Evolutionary conservation across 2,329 filamentous ascomycete species (phyloP).

Genomic region (Blastomyces silverae): DNA sequence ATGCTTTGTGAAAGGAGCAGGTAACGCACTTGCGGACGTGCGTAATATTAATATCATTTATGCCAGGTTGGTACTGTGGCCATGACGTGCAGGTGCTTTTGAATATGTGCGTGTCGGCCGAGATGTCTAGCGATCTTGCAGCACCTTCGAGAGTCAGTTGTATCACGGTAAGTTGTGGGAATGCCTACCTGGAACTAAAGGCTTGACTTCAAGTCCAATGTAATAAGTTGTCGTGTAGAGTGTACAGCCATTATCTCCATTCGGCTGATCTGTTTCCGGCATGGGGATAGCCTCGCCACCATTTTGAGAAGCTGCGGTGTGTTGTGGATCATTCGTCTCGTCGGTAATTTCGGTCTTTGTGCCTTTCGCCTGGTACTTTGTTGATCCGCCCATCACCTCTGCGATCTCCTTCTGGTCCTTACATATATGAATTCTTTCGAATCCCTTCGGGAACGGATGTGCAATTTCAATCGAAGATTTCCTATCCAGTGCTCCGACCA

Average conservation of each 20-base stretch:
- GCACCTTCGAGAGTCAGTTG: slow-evolving; percentile 35
- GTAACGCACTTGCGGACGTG: slow-evolving; percentile 73
- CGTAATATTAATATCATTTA: slow-evolving; percentile 72
- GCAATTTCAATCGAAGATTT: slow-evolving; percentile 74
- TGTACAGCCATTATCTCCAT: slow-evolving; percentile 41
- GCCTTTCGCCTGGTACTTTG: slow-evolving; percentile 53
- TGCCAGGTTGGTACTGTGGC: slow-evolving; percentile 65
- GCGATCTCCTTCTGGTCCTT: slow-evolving; percentile 55
- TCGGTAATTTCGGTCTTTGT: slow-evolving; percentile 48
- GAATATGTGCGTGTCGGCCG: slow-evolving; percentile 77
- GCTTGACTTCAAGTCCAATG: slow-evolving; percentile 74
- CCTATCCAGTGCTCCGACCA: slow-evolving; percentile 75
- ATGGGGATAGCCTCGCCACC: slow-evolving; percentile 38
- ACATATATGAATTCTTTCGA: slow-evolving; percentile 72
- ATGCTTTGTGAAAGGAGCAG: neutral
- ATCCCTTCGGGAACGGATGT: slow-evolving; percentile 88
- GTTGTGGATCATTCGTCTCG: slow-evolving; percentile 45
- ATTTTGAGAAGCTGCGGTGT: slow-evolving; percentile 44
- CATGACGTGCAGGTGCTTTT: slow-evolving; percentile 72
- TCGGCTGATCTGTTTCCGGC: slow-evolving; percentile 34
- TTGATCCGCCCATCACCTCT: slow-evolving; percentile 55
- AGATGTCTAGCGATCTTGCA: slow-evolving; percentile 48
- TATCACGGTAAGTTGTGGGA: slow-evolving; percentile 21
- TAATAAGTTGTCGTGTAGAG: slow-evolving; percentile 92
- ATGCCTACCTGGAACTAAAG: slow-evolving; percentile 62